Percentiles rank a stretch among this genome's conserved stretches.
These are phyloP conservation scores for Fusarium liriodendri DNA, from an alignment of 2,329 filamentous ascomycete species.

Conservation along the genomic window DNA sequence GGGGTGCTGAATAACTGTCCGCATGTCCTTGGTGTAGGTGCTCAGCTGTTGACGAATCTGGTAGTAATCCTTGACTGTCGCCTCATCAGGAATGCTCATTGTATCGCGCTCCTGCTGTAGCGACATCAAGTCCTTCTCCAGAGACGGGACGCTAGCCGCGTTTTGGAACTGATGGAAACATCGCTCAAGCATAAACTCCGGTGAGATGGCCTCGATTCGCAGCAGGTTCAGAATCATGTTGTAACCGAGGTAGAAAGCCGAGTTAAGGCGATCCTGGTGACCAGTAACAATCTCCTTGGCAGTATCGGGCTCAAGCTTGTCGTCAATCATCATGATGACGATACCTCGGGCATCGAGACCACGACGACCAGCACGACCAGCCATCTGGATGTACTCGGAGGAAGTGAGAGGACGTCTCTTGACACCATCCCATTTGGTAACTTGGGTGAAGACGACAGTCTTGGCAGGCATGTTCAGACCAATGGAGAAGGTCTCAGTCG, in stretches of 20 bases:
- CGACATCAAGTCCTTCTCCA: conserved; percentile 86
- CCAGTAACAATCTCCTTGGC: conserved; percentile 96
- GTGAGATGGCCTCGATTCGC: conserved; percentile 98
- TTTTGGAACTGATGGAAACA: conserved; percentile 99
- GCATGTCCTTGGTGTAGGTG: conserved; percentile 88
- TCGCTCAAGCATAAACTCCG: conserved; percentile 97
- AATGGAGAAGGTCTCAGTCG: conserved; percentile 98
- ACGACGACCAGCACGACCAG: conserved; percentile 93
- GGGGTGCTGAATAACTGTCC: conserved; percentile 90
- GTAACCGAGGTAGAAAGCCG: conserved; percentile 96
- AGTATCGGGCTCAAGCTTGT: conserved; percentile 93
- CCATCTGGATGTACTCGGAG: conserved; percentile 99
- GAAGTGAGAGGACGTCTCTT: conserved; percentile 86
- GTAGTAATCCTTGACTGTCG: conserved; percentile 93
- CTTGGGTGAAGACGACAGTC: conserved; percentile 98
- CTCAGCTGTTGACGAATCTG: conserved; percentile 87
- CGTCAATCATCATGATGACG: conserved; percentile 99
- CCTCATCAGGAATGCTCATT: conserved; percentile 86
- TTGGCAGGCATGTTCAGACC: conserved; percentile 99
- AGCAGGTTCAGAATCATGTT: conserved; percentile 99
- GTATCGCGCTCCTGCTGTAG: conserved; percentile 80
- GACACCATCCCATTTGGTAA: conserved; percentile 93
- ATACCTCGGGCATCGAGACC: conserved; percentile 98
- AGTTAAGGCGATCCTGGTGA: conserved; percentile 96
- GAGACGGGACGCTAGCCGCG: conserved; percentile 81